Evolutionary conservation across 805 yeast species (phyloP).

Genomic region (Starmera pachycereana): DNA sequence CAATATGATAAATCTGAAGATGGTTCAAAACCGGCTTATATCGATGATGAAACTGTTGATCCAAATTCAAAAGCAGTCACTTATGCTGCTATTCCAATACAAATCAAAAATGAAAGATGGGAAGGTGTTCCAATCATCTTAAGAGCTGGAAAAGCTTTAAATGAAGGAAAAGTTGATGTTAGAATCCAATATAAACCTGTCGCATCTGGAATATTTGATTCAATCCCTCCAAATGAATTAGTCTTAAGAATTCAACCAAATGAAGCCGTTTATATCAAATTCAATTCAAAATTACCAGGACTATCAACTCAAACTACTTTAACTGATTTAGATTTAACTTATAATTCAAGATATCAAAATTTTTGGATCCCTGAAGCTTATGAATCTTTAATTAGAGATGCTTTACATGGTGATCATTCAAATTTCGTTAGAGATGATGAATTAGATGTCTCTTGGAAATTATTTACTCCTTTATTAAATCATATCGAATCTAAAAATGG

Average conservation of each 20-base stretch:
- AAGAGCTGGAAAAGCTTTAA: conserved; percentile 97
- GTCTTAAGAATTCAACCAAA: conserved; percentile 92
- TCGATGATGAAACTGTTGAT: conserved; percentile 86
- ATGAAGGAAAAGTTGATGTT: conserved; percentile 90
- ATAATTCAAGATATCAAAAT: conserved; percentile 68
- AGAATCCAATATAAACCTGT: conserved; percentile 87
- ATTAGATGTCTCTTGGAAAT: conserved; percentile 83
- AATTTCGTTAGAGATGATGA: conserved; percentile 98
- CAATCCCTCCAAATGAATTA: conserved; percentile 83
- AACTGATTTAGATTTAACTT: conserved; percentile 86
- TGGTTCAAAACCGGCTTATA: conserved; percentile 81
- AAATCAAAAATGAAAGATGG: conserved; percentile 92
- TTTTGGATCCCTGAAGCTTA: conserved; percentile 97
- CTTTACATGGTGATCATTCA: conserved; percentile 85
- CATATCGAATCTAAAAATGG: conserved; percentile 63
- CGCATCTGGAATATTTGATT: conserved; percentile 69
- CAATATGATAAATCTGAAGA: conserved; percentile 82
- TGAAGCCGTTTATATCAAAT: conserved; percentile 88
- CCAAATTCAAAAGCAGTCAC: conserved; percentile 81
- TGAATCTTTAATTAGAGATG: conserved; percentile 90
- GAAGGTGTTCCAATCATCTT: conserved; percentile 93
- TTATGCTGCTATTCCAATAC: conserved; percentile 73
- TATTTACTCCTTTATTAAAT: conserved; percentile 86
- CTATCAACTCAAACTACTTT: conserved; percentile 70
- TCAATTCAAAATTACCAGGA: conserved; percentile 93